Evolutionary conservation across 2,329 filamentous ascomycete genomes (phyloP), one percentile per base, ranked within the genome.

Genomic region (Xylaria sp.): DNA sequence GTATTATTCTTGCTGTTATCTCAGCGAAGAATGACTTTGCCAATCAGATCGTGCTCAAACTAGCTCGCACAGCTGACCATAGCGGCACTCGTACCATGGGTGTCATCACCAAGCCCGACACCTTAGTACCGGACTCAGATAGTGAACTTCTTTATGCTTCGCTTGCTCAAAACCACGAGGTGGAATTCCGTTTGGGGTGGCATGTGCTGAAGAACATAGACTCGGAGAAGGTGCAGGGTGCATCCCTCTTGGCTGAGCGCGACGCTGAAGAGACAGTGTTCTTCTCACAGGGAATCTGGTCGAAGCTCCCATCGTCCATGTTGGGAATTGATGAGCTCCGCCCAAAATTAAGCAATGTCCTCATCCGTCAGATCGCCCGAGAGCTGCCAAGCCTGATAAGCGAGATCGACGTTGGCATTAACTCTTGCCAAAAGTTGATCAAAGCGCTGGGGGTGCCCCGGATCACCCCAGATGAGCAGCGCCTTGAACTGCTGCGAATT

Each of bases 1-100:
- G 81, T 66, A 86, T 90, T 58, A 85, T 88, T 2, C 76, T 89
- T 1, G 83, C 85, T 1, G 82, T 87, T 0, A 77, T 88, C 0
- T 83, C 81, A 0, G 85, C 84, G 1, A 83, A 82, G 53, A 81
- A 80, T 37, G 84, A 90, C 54, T 81, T 81, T 65, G 83, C 83
- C 5, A 83, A 86, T 31, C 87, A 91, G 67, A 75, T 80, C 9
- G 81, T 90, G 4, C 74, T 85, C 0, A 77, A 82, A 11, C 68
- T 81, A 41, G 78, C 84, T 11, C 79, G 83, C 6, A 48, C 59
- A 1, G 62, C 65, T 1, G 64, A 72, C 49, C 65, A 70, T 9
- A 64, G 73, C 7, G 79, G 80, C 3, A 65, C 64, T 4, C 78
- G 82, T 7, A 84, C 82, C 7, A 71, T 85, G 11, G 81, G 81